Conservation (phyloP, 805 yeast genomes). For the Naumovozyma dairenensis region DNA sequence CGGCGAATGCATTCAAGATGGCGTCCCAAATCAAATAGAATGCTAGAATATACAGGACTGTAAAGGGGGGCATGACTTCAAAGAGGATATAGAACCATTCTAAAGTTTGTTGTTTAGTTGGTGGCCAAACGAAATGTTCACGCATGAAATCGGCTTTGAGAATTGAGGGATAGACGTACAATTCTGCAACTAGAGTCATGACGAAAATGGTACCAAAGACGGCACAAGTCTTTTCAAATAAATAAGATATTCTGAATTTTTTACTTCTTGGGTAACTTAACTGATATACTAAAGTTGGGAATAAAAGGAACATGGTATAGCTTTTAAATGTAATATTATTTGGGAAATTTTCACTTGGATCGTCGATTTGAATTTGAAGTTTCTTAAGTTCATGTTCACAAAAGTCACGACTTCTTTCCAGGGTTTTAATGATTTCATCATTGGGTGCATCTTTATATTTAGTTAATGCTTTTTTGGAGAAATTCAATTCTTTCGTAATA, state of each 20-base stretch:
- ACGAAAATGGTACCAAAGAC: slow-evolving; percentile 78
- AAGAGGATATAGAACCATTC: slow-evolving; percentile 35
- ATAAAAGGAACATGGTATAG: slow-evolving; percentile 74
- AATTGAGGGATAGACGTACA: slow-evolving; percentile 64
- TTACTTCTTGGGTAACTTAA: slow-evolving; percentile 72
- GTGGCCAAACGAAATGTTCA: slow-evolving; percentile 17
- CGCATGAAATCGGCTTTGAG: slow-evolving; percentile 47
- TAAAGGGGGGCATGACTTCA: slow-evolving; percentile 73
- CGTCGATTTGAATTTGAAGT: slow-evolving; percentile 34
- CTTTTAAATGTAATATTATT: slow-evolving; percentile 52
- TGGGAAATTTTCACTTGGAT: slow-evolving; percentile 48
- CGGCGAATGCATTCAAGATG: slow-evolving; percentile 82
- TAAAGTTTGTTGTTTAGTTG: slow-evolving; percentile 12
- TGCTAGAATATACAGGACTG: slow-evolving; percentile 61
- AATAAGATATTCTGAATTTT: slow-evolving; percentile 57
- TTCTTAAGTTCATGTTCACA: slow-evolving; percentile 61
- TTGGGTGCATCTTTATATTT: slow-evolving; percentile 28
- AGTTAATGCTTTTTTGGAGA: slow-evolving; percentile 37
- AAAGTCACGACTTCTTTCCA: slow-evolving; percentile 47
- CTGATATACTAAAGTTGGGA: slow-evolving; percentile 81
- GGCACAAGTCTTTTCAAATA: slow-evolving; percentile 61
- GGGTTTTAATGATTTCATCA: slow-evolving; percentile 26
- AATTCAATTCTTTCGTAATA: slow-evolving; percentile 43
- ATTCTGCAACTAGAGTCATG: slow-evolving; percentile 74
- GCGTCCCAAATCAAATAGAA: slow-evolving; percentile 95